phyloP scores from a whole-genome alignment of 306 rosid species.

The Quercus gilva region DNA sequence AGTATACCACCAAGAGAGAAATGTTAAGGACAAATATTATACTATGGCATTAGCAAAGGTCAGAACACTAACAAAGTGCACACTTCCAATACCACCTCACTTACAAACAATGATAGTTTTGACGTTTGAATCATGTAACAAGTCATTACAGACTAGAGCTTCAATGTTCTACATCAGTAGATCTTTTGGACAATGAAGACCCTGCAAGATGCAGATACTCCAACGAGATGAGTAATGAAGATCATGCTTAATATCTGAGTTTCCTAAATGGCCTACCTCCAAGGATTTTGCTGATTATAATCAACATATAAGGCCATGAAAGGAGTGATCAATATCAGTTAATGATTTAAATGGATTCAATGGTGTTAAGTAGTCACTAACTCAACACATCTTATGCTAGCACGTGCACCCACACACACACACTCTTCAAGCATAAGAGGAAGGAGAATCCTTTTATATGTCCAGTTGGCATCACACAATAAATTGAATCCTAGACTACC shows the following conservation, averaged over 20 bases:
- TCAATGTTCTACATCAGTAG: background rate
- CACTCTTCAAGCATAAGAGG: background rate
- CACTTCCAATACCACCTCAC: background rate
- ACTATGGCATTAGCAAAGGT: background rate
- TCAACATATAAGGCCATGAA: background rate
- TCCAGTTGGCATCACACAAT: background rate
- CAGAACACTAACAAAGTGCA: background rate
- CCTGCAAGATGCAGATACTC: background rate
- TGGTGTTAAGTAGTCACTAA: background rate
- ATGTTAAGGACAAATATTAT: background rate
- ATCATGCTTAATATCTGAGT: background rate
- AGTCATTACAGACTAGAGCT: background rate
- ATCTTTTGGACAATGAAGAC: background rate
- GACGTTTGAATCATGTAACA: background rate
- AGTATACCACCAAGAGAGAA: background rate
- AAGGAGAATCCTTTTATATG: background rate
- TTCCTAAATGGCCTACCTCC: background rate
- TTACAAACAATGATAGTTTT: background rate
- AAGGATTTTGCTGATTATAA: background rate
- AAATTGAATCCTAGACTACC: background rate
- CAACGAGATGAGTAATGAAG: background rate
- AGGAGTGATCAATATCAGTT: background rate
- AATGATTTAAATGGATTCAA: background rate
- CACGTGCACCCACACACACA: accelerated
- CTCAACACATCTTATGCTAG: background rate